Evolutionary conservation across 306 rosid species (phyloP), one percentile per base, ranked within the genome.

Genomic region (Medicago lupulina): DNA sequence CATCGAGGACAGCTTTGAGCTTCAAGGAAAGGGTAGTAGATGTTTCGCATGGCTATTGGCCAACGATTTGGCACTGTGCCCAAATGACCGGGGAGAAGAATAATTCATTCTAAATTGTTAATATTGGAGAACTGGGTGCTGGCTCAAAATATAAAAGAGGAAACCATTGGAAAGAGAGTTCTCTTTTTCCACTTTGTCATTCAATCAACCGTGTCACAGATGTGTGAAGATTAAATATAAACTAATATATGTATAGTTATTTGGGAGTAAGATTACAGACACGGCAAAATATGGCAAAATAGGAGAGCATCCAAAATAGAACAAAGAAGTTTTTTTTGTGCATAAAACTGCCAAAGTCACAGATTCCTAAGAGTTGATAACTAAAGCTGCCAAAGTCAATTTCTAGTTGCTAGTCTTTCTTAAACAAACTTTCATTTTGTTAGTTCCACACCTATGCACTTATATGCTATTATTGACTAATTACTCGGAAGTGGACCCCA

Each of bases 151-250:
- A 50, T 50, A 50, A 50, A 50, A n/a, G 57, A 9, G 19, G 57
- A 50, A 50, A 50, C 57, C 57, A 16, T n/a, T 50, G 57, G 8
- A 50, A 50, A 19, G 4, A 7, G 19, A 50, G 19, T 5, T 14
- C 19, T 50, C 21, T n/a, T 50, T 50, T 50, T 50, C 19, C 57
- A 50, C n/a, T 46, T 46, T 50, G 19, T 50, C 19, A 50, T 50
- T 50, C 57, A 50, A 50, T 50, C 57, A 50, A 50, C 61, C 5
- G 13, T 55, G 31, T 19, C 65, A 58, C 40, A 25, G 71, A 66
- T 19, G 36, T 31, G 12, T 49, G 46, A 78, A 78, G 50, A 44
- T 67, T 18, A 66, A 57, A 55, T 49, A 74, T 44, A 31, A 40
- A 31, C 25, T 43, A 71, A 21, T 21, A 54, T 64, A 25, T 46